Conservation (phyloP, 2,329 filamentous ascomycete genomes). For the Paecilomyces niveus region DNA sequence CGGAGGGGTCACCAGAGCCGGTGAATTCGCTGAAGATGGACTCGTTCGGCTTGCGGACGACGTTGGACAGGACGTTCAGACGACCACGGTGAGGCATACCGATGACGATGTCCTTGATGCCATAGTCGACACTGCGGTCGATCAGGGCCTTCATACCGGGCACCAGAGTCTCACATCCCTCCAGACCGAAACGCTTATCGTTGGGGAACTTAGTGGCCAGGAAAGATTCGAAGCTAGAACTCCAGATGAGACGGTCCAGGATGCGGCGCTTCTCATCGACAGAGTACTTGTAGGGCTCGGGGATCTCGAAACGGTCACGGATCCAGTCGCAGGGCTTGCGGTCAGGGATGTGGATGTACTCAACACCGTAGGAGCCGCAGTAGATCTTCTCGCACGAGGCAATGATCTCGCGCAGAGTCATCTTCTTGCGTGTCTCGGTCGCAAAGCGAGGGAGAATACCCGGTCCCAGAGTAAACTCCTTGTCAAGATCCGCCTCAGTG, state of each 20-base stretch:
- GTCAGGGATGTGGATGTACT: constrained; percentile 98
- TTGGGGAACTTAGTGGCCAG: constrained; percentile 97
- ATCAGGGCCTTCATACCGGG: constrained; percentile 99
- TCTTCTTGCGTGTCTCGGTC: constrained; percentile 81
- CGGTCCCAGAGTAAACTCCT: constrained; percentile 84
- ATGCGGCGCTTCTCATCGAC: constrained; percentile 98
- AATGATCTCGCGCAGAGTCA: constrained; percentile 93
- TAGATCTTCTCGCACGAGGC: constrained; percentile 90
- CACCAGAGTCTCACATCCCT: constrained; percentile 93
- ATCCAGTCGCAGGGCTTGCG: constrained; percentile 98
- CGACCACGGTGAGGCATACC: constrained; percentile 99
- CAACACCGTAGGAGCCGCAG: constrained; percentile 93
- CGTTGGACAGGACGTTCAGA: constrained; percentile 95
- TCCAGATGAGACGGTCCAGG: constrained; percentile 96
- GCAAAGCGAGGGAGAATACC: constrained; percentile 94
- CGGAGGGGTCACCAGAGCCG: constrained; percentile 75
- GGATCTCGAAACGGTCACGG: constrained; percentile 87
- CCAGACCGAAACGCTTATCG: constrained; percentile 97
- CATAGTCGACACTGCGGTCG: constrained; percentile 95
- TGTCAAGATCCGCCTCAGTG: constrained; percentile 85
- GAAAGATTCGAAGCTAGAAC: constrained; percentile 94
- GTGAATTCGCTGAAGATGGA: constrained; percentile 99
- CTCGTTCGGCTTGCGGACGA: constrained; percentile 98
- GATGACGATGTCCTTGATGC: constrained; percentile 98
- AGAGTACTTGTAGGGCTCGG: constrained; percentile 91